These are phyloP conservation scores for Exophiala aquamarina DNA, from an alignment of 2,329 filamentous ascomycete species.

Conservation along the genomic window DNA sequence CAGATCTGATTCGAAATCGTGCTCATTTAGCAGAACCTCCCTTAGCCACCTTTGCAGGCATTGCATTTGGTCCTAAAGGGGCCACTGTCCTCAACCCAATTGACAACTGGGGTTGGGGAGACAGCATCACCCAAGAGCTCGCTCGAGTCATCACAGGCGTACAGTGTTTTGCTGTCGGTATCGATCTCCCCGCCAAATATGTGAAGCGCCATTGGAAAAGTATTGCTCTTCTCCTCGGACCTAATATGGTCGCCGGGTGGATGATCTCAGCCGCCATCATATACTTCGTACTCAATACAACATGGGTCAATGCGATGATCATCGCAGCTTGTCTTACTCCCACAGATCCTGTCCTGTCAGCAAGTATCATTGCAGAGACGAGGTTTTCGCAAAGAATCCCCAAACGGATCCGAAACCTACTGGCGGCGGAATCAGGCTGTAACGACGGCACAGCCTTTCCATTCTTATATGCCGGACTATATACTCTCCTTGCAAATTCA, in stretches of 20 bases:
- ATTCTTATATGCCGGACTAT: constrained; percentile 56
- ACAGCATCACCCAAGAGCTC: constrained; percentile 86
- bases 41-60: constrained; percentile 75
- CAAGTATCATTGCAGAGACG: constrained; percentile 54
- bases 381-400: constrained; percentile 55
- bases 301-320: constrained; percentile 48
- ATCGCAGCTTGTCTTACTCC: constrained; percentile 57
- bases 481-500: constrained; percentile 41
- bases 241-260: constrained; percentile 60
- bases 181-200: constrained; percentile 79
- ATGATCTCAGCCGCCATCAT: constrained; percentile 56
- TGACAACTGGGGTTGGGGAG: constrained; percentile 73
- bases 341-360: constrained; percentile 57
- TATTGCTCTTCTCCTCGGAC: constrained; percentile 49
- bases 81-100: constrained; percentile 74
- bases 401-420: constrained; percentile 50
- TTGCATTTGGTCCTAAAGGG: constrained; percentile 85
- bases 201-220: constrained; percentile 54
- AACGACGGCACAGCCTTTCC: constrained; percentile 58
- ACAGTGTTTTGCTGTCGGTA: constrained; percentile 88
- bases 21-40: constrained; percentile 61
- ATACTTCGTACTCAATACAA: constrained; percentile 46
- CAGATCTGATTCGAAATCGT: constrained; percentile 58
- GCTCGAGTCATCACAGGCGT: constrained; percentile 86
- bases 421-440: constrained; percentile 56